phyloP scores from a whole-genome alignment of 495 filamentous ascomycete species.

The Wilcoxina mikolae region DNA sequence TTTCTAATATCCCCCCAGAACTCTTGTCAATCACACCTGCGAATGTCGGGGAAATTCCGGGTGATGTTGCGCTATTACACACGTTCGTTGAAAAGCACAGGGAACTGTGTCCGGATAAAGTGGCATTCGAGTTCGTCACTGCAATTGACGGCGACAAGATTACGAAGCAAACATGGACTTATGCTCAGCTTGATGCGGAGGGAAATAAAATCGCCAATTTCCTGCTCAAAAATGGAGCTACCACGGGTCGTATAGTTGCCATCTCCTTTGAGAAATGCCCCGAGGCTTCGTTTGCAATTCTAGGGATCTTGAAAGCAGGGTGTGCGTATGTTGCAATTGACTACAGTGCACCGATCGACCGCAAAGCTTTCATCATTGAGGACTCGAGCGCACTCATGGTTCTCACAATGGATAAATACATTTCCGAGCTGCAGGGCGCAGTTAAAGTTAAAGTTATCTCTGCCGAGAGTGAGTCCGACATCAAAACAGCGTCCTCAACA shows the following conservation, averaged over 20 bases:
- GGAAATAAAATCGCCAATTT: conserved; percentile 47
- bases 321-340: conserved; percentile 69
- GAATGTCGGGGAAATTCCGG: conserved; percentile 32
- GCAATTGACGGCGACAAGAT: conserved; percentile 22
- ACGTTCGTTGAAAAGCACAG: conserved; percentile 44
- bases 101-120: conserved; percentile 31
- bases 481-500: conserved; percentile 24
- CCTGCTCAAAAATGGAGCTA: conserved; percentile 30
- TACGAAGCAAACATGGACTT: conserved; percentile 41
- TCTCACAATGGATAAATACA: conserved; percentile 33
- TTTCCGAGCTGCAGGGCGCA: conserved; percentile 25
- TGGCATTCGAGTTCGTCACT: conserved; percentile 48
- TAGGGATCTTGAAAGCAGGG: conserved; percentile 68
- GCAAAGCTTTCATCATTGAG: conserved; percentile 49
- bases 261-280: conserved; percentile 72
- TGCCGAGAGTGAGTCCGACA: conserved; percentile 29
- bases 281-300: conserved; percentile 59
- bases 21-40: conserved; percentile 45
- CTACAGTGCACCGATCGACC: conserved; percentile 43
- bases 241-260: conserved; percentile 45
- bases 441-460: conserved; percentile 30
- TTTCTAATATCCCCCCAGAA: conserved; percentile 17
- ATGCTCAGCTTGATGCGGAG: conserved; percentile 43
- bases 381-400: conserved; percentile 45
- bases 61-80: conserved; percentile 39